Conservation (phyloP, 176 grass and related monocot species). For the Musa itinerans region DNA sequence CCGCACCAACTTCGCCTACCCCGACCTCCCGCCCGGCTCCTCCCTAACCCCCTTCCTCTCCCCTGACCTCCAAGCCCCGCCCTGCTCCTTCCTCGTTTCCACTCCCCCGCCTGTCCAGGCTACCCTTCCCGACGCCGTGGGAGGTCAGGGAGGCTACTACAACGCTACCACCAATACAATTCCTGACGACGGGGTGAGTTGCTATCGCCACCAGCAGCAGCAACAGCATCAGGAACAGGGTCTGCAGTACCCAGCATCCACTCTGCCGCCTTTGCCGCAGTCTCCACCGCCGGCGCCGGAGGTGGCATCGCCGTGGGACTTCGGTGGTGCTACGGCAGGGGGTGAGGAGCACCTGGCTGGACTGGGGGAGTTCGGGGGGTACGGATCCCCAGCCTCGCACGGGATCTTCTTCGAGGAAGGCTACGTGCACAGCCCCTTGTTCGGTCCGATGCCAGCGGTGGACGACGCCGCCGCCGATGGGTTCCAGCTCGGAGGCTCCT, state of each 20-base stretch:
- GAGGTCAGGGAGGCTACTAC: background rate
- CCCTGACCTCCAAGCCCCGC: background rate
- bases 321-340: too few relatives aligned
- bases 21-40: constrained; percentile 13
- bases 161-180: background rate
- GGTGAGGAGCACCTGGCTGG: background rate
- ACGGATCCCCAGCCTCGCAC: constrained; percentile 29
- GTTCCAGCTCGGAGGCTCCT: constrained; percentile 87
- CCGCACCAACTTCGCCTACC: constrained; percentile 17
- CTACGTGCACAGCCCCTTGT: constrained; percentile 94
- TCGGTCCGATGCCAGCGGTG: constrained; percentile 76
- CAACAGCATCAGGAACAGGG: constrained; percentile 19
- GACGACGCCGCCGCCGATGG: constrained; percentile 69
- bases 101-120: background rate
- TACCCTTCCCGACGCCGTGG: background rate
- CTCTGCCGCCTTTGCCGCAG: background rate
- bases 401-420: constrained; percentile 95
- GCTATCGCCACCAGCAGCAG: constrained; percentile 2
- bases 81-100: background rate
- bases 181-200: too few relatives aligned
- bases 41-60: constrained; percentile 12
- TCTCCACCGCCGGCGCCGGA: background rate
- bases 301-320: constrained; percentile 12
- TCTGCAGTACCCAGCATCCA: constrained; percentile 6
- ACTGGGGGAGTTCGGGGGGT: background rate